Evolutionary conservation across 305 asterid species (phyloP).

Genomic region (Fraxinus ornus): DNA sequence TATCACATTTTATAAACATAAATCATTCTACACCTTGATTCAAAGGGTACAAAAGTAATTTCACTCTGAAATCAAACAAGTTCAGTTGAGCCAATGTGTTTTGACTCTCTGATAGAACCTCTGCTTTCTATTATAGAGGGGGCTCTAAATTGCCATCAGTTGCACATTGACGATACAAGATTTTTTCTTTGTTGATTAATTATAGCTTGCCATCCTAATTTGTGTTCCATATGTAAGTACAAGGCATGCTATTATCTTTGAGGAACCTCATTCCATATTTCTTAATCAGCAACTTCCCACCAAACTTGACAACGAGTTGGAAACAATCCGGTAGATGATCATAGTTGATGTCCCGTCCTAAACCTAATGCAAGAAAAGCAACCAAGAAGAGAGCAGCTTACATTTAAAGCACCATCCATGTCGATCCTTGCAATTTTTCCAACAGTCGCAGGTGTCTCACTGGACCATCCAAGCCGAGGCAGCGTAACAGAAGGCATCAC

Average conservation of each 20-base stretch:
- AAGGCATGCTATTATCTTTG: background rate
- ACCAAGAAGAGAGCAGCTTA: conserved; percentile 43
- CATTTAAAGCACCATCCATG: conserved; percentile 94
- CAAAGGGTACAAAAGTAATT: background rate
- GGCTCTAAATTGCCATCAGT: background rate
- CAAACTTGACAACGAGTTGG: background rate
- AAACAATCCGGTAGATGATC: background rate
- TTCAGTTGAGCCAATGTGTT: background rate
- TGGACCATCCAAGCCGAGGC: conserved; percentile 98
- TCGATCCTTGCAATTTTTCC: conserved; percentile 82
- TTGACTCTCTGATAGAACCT: background rate
- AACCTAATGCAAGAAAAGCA: conserved; percentile 17
- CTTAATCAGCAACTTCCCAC: background rate
- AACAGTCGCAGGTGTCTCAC: conserved; percentile 79
- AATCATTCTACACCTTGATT: background rate
- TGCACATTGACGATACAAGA: background rate
- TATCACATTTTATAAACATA: background rate
- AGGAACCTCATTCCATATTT: background rate
- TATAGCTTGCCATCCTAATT: background rate
- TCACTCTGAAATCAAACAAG: background rate
- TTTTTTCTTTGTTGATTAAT: background rate
- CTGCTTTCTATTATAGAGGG: background rate
- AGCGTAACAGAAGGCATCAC: conserved; percentile 70
- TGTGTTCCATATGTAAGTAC: background rate
- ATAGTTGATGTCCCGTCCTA: conserved; percentile 11